Percentiles rank a stretch among this genome's conserved stretches.
phyloP scores from a whole-genome alignment of 495 filamentous ascomycete genomes.

The Xylaria castorea region DNA sequence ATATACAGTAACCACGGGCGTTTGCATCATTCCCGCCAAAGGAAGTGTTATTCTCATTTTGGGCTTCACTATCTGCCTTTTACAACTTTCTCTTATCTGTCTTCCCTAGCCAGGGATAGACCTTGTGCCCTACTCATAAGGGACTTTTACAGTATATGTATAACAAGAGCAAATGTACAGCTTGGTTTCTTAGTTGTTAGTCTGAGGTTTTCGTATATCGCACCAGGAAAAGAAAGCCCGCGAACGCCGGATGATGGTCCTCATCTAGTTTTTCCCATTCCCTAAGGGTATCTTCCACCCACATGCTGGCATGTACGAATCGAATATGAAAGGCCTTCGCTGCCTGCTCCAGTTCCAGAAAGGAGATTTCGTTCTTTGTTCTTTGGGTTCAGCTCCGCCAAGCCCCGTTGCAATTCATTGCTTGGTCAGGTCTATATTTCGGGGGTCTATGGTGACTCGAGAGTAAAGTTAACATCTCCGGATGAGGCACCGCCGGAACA shows the following conservation, averaged over 20 bases:
- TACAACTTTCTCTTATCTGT: not conserved
- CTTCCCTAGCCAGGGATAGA: not conserved
- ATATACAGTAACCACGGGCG: conserved; percentile 22
- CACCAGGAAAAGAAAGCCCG: not conserved
- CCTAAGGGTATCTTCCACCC: conserved; percentile 18
- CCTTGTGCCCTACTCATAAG: not conserved
- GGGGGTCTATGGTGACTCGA: conserved; percentile 38
- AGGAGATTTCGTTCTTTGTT: conserved; percentile 12
- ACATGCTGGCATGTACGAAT: conserved; percentile 26
- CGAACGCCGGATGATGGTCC: conserved; percentile 19
- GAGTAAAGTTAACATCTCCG: conserved; percentile 56
- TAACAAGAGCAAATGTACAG: conserved; percentile 17
- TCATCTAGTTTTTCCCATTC: conserved; percentile 16
- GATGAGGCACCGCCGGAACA: conserved; percentile 58
- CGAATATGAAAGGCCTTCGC: conserved; percentile 13
- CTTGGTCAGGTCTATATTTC: not conserved
- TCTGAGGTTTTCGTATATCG: conserved; percentile 14
- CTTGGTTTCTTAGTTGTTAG: not conserved
- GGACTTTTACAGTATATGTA: conserved; percentile 14
- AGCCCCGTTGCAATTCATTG: not conserved
- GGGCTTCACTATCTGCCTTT: conserved; percentile 4
- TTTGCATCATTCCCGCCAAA: conserved; percentile 3
- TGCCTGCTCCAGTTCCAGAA: conserved; percentile 25
- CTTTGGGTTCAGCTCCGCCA: not conserved
- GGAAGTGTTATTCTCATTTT: not conserved